phyloP scores from a whole-genome alignment of 805 yeast genomes.

The Grigorovia humatica region DNA sequence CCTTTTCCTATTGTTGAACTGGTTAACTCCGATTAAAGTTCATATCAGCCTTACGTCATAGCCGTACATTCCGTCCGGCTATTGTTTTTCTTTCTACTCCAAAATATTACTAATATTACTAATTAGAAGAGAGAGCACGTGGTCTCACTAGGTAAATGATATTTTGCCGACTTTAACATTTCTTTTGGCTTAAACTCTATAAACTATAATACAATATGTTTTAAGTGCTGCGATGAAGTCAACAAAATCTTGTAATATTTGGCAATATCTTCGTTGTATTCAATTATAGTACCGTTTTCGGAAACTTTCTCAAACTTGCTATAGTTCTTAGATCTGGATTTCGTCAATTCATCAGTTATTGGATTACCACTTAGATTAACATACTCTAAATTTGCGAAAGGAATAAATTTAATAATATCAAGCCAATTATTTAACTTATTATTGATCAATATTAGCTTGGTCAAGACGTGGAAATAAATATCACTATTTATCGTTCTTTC shows the following conservation, averaged over 20 bases:
- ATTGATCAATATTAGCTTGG: conserved; percentile 10
- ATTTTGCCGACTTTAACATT: background rate
- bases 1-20: background rate
- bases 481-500: background rate
- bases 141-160: too few relatives aligned
- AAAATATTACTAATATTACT: too few relatives aligned
- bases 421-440: conserved; percentile 11
- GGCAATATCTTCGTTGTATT: background rate
- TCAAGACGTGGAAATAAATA: conserved; percentile 8
- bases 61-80: too few relatives aligned
- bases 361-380: conserved; percentile 1
- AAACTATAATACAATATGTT: background rate
- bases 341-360: background rate
- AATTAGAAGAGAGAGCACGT: too few relatives aligned
- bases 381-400: conserved; percentile 2
- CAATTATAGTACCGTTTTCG: background rate
- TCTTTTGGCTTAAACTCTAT: background rate
- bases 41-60: background rate
- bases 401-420: conserved; percentile 9
- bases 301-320: background rate
- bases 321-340: background rate
- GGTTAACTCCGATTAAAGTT: background rate
- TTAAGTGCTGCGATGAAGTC: background rate
- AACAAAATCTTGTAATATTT: background rate
- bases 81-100: too few relatives aligned